Percentiles rank a stretch among this genome's conserved stretches.
Conservation (phyloP, 176 grass and related monocot genomes). For the Carex scoparia region DNA sequence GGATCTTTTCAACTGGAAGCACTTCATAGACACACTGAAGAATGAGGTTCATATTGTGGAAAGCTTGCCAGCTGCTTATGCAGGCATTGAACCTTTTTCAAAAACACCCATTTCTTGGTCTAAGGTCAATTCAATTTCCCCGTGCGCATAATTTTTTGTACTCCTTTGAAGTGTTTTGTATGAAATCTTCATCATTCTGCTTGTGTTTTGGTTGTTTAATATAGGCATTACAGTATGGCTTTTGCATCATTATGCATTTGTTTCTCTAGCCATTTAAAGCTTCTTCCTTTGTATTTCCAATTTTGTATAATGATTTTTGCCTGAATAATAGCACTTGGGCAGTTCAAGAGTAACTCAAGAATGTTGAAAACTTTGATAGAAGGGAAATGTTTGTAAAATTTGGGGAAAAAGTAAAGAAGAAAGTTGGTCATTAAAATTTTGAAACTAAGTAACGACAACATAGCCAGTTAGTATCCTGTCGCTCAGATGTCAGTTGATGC, state of each 20-base stretch:
- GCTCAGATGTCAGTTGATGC: background rate
- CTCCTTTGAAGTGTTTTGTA: background rate
- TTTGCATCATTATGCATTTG: background rate
- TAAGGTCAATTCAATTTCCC: constrained; percentile 45
- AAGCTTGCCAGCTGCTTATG: constrained; percentile 60
- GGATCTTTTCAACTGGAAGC: constrained; percentile 96
- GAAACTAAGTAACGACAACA: background rate
- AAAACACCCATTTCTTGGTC: constrained; percentile 99
- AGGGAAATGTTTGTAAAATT: background rate
- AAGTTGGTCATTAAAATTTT: background rate
- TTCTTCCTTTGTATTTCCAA: background rate
- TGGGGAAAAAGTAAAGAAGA: background rate
- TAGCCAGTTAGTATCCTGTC: background rate
- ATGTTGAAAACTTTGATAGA: background rate
- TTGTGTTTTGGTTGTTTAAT: background rate
- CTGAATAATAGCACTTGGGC: background rate
- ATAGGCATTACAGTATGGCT: background rate
- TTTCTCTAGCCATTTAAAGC: background rate
- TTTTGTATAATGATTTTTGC: background rate
- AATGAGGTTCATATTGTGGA: constrained; percentile 95
- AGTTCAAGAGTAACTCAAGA: background rate
- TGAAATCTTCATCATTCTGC: background rate
- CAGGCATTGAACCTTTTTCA: constrained; percentile 52
- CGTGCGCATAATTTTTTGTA: background rate
- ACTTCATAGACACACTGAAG: constrained; percentile 92